Evolutionary conservation across 495 filamentous ascomycete species (phyloP).

Genomic region (Penicillium subrubescens): DNA sequence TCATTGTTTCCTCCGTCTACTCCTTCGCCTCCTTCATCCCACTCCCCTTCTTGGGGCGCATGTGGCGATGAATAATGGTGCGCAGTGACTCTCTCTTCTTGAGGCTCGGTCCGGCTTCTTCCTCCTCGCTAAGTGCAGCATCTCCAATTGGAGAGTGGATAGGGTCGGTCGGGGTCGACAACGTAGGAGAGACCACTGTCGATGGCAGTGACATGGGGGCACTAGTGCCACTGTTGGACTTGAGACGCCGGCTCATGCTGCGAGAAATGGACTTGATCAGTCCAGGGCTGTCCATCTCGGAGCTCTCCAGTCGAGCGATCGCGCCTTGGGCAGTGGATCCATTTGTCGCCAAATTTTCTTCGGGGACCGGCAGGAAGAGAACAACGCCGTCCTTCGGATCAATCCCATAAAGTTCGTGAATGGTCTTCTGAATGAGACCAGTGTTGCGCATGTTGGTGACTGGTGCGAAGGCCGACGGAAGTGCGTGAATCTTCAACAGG

Average conservation of each 20-base stretch:
- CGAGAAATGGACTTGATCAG: conserved; percentile 39
- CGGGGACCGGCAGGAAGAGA: conserved; percentile 66
- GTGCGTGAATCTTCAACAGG: conserved; percentile 72
- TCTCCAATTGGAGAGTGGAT: neutral
- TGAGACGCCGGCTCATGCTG: conserved; percentile 40
- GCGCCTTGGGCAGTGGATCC: conserved; percentile 70
- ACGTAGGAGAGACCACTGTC: neutral
- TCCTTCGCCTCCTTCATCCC: neutral
- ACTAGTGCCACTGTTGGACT: conserved; percentile 35
- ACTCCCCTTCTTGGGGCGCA: neutral
- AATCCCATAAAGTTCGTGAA: conserved; percentile 70
- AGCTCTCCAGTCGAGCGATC: conserved; percentile 60
- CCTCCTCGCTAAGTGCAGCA: neutral
- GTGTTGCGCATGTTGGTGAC: conserved; percentile 84
- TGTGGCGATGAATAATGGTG: conserved; percentile 5
- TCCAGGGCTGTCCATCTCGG: conserved; percentile 35
- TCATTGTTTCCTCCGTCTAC: neutral
- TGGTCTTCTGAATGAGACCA: conserved; percentile 66
- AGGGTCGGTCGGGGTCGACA: neutral
- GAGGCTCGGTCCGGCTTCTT: neutral
- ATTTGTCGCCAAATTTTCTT: conserved; percentile 71
- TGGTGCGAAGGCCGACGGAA: conserved; percentile 67
- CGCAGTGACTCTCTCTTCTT: conserved; percentile 4
- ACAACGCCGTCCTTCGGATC: conserved; percentile 63
- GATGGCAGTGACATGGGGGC: conserved; percentile 26